Evolutionary conservation across 2,329 filamentous ascomycete genomes (phyloP), one percentile per base, ranked within the genome.

Genomic region (Ophiostoma himal-ulmi): DNA sequence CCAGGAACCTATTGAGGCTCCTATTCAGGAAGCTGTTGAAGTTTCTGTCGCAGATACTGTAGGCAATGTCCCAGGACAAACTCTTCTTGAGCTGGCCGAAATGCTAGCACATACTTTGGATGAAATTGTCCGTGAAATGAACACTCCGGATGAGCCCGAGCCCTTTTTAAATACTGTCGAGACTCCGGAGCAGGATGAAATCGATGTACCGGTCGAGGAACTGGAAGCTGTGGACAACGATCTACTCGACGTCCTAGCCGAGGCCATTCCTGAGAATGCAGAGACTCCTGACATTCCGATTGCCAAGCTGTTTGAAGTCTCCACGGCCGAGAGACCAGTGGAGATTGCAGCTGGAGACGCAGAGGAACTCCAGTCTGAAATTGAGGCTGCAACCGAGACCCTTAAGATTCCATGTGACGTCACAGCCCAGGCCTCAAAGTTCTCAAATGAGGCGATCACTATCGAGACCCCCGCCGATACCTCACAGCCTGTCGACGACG

Each of bases 81-180:
- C 57, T 5, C 13, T 62, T 11, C 14, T 22, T 4, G 52, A 67
- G 69, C 44, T 70, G 57, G 67, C 48, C 39, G 67, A 68, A 30
- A 37, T 54, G 36, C 30, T 48, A 36, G 67, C 48, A 1, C 48
- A 60, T 5, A 37, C 11, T 2, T 20, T 41, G n/a, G 39, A 20
- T 30, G 68, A 65, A 10, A 39, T 66, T 13, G 5, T 64, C 5
- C 26, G 30, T 10, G 66, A 68, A 3, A 26, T 52, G 57, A 13
- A 30, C 13, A 34, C 22, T 20, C 57, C 57, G 4, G 57, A 26
- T 17, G n/a, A 26, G 8, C 13, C 26, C 11, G 57, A 57, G 10
- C 3, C 22, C 5, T 57, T 57, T 20, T 7, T 48, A 6, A 20
- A 17, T 48, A 5, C 17, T 8, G n/a, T 26, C n/a, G 52, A 57